Evolutionary conservation across 441 rosid species (phyloP).

Genomic region (Croton setiger): DNA sequence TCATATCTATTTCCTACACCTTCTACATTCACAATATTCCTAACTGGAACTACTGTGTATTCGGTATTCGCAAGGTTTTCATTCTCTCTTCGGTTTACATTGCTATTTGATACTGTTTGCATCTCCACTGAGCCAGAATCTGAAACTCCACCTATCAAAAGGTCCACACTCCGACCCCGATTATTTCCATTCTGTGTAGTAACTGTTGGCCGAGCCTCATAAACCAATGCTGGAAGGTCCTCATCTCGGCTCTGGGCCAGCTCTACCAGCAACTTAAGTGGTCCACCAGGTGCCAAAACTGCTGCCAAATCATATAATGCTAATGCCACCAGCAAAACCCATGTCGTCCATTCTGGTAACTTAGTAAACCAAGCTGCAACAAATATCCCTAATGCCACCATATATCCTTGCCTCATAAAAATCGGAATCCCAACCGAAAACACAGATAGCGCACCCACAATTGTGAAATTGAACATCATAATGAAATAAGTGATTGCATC

Average conservation of each 20-base stretch:
- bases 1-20: slow-evolving; percentile 39
- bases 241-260: slow-evolving; percentile 84
- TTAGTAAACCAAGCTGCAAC: slow-evolving; percentile 95
- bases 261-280: slow-evolving; percentile 88
- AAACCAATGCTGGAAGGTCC: slow-evolving; percentile 92
- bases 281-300: slow-evolving; percentile 95
- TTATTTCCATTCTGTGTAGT: slow-evolving; percentile 35
- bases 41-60: slow-evolving; percentile 27
- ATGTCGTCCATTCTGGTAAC: slow-evolving; percentile 95
- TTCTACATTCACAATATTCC: slow-evolving; percentile 30
- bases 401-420: slow-evolving; percentile 73
- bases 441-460: slow-evolving; percentile 77
- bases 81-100: slow-evolving; percentile 23
- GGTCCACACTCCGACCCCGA: slow-evolving; percentile 46
- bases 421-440: slow-evolving; percentile 76
- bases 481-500: slow-evolving; percentile 72
- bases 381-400: slow-evolving; percentile 81
- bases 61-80: slow-evolving; percentile 30
- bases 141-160: slow-evolving; percentile 60
- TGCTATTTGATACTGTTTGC: slow-evolving; percentile 46
- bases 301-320: slow-evolving; percentile 91
- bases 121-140: slow-evolving; percentile 76
- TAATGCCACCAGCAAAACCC: slow-evolving; percentile 79
- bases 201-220: slow-evolving; percentile 87
- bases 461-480: slow-evolving; percentile 75